Evolutionary conservation across 1,284 basidiomycete genomes (phyloP), one percentile per base, ranked within the genome.

Genomic region (Trametes hirsuta): DNA sequence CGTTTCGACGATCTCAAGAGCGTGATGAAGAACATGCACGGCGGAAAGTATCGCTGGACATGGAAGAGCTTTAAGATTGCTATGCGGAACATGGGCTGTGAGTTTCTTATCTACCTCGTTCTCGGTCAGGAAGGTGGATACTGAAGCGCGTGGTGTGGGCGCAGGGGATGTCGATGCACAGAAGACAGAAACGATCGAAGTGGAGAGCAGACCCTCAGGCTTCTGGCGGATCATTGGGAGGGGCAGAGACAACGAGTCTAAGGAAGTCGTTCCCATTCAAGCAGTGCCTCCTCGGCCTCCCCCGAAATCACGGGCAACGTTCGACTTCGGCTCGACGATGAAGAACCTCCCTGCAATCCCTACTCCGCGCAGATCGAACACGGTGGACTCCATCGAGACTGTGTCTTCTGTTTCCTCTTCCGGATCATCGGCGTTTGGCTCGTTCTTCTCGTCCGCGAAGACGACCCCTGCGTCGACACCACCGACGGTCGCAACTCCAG

Each of bases 41-140:
- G 87, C 8, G 86, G 87, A 18, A 86, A 84, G 66, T 90, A 90
- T 68, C 78, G 83, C 41, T 91, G 90, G 89, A 86, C 81, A 62
- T 91, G 89, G 89, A 88, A 90, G 76, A 87, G 84, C 65, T 91
- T 87, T 76, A 85, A 82, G 75, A 79, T 87, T 53, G 89, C 89
- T 4, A 87, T 91, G 83, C 75, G 80, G 54, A 91, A 84, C 70
- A 88, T 91, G 87, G 87, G 88, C 54, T 91, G 90, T 91, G 68
- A 74, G 90, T 82, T 5, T 39, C 53, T 57, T 47, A 40, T 55
- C 24, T 61, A 47, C 18, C 49, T 34, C 51, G n/a, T n/a, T 21
- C 47, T 58, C 53, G 66, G 36, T 44, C 46, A 41, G 46, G 22
- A 35, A 6, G 35, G 30, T 11, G 35, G 24, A 12, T 18, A 46